Percentiles rank a stretch among this genome's conserved stretches.
Evolutionary conservation across 257 asterid genomes (phyloP).

Genomic region (Lycium ferocissimum): DNA sequence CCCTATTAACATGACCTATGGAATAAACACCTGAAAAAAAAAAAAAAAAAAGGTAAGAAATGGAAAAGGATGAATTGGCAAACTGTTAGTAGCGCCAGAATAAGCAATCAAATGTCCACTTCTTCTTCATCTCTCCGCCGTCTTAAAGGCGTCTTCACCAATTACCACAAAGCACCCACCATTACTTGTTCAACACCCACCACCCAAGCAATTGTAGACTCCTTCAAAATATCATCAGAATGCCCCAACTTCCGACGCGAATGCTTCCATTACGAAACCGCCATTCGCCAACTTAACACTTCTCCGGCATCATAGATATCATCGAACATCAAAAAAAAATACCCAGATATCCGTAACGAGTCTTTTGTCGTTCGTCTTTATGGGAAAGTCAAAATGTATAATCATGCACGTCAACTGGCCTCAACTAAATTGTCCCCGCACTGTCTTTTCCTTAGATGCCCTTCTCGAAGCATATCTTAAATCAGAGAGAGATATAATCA

Average conservation of each 20-base stretch:
- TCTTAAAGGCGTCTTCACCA: background rate
- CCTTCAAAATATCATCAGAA: constrained; percentile 38
- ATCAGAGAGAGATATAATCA: constrained; percentile 39
- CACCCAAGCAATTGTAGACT: constrained; percentile 30
- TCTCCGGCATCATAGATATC: constrained; percentile 40
- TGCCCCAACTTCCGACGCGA: constrained; percentile 37
- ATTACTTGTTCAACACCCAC: constrained; percentile 24
- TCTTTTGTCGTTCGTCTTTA: constrained; percentile 45
- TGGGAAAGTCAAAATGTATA: constrained; percentile 54
- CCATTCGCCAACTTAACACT: constrained; percentile 39
- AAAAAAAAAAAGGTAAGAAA: constrained; percentile 7
- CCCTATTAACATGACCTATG: too few species aligned
- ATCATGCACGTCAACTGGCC: constrained; percentile 58
- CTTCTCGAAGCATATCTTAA: constrained; percentile 52
- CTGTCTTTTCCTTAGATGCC: constrained; percentile 56
- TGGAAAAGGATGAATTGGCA: background rate
- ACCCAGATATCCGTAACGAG: constrained; percentile 40
- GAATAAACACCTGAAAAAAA: too few species aligned
- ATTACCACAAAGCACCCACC: background rate
- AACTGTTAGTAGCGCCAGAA: background rate
- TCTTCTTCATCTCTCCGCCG: constrained; percentile 1
- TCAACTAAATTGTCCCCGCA: constrained; percentile 50
- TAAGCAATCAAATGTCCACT: constrained; percentile 29
- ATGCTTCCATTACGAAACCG: constrained; percentile 5
- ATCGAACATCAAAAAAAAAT: constrained; percentile 49